Evolutionary conservation across 805 yeast genomes (phyloP).

Genomic region (Lachancea waltii): DNA sequence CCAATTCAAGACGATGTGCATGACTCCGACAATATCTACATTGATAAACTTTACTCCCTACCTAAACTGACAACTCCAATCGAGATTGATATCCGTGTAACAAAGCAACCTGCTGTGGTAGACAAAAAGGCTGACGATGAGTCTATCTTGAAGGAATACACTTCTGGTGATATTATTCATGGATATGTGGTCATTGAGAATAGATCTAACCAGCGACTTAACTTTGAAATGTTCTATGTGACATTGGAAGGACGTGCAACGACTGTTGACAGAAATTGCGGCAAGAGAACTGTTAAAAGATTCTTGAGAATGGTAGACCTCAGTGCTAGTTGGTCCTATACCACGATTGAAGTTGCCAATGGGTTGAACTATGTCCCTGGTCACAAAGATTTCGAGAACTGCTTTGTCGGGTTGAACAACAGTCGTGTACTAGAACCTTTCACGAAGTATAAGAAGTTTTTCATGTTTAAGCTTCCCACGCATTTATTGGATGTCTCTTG

Average conservation of each 20-base stretch:
- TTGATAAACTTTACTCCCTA: slow-evolving; percentile 46
- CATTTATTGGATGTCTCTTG: slow-evolving; percentile 48
- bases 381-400: slow-evolving; percentile 43
- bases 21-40: slow-evolving; percentile 39
- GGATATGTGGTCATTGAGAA: slow-evolving; percentile 52
- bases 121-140: slow-evolving; percentile 40
- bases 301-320: slow-evolving; percentile 56
- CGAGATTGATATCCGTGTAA: slow-evolving; percentile 44
- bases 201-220: slow-evolving; percentile 39
- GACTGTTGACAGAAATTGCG: slow-evolving; percentile 28
- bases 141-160: slow-evolving; percentile 46
- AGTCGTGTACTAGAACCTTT: slow-evolving; percentile 44
- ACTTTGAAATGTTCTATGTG: slow-evolving; percentile 56
- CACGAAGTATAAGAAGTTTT: slow-evolving; percentile 48
- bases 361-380: slow-evolving; percentile 44
- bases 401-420: slow-evolving; percentile 43
- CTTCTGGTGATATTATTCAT: slow-evolving; percentile 59
- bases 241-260: slow-evolving; percentile 40
- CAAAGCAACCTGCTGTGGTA: slow-evolving; percentile 46
- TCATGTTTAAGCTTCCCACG: slow-evolving; percentile 52
- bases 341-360: slow-evolving; percentile 45
- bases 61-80: slow-evolving; percentile 41
- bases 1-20: slow-evolving; percentile 30
- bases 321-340: slow-evolving; percentile 48
- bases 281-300: slow-evolving; percentile 38